Base-by-base conservation (phyloP, 2,329 filamentous ascomycete species). In the Fusarium scirpi region DNA sequence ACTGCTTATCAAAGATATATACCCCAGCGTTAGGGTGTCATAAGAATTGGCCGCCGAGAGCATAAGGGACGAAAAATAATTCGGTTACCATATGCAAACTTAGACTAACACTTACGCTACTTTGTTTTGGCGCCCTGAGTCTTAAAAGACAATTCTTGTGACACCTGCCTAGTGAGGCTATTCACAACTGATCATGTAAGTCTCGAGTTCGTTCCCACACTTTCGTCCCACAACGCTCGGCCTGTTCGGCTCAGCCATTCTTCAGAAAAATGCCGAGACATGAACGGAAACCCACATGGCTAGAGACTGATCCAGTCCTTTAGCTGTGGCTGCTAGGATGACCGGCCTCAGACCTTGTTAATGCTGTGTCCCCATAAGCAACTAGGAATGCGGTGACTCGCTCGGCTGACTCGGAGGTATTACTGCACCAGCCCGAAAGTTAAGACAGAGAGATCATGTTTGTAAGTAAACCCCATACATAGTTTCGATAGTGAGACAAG, bases 321-420 rank as follows among this genome's bases (percentile, higher is more conserved):
- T 12, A 34, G 4, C 16, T 27, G 25, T 18, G 34, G 24, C 24
- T 43, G n/a, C 10, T 29, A 18, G n/a, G 6, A 18, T 41, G 20
- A n/a, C 34, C 27, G 11, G 10, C n/a, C 34, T 53, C 41, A 13
- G 27, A 11, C 49, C 13, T 52, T 18, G 24, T 22, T n/a, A 10
- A 53, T 41, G 49, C 3, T 53, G 49, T 53, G 49, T 53, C 13
- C 18, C 24, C 24, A 29, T 53, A 53, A 43, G 49, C 32, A 52
- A 27, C 16, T 40, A 22, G 32, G 6, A 10, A 49, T 32, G 27
- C 8, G 16, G 34, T 24, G 18, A 25, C 10, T 40, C 38, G 15
- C 15, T 53, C 22, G 48, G 34, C 6, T 29, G 13, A 12, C 18
- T 52, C 32, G 48, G 48, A 41, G 5, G 13, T 3, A 25, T 52